A percentile compares a stretch with the other conserved stretches of the same genome.
phyloP scores from a whole-genome alignment of 2,329 filamentous ascomycete genomes.

The Talaromyces piceae region DNA sequence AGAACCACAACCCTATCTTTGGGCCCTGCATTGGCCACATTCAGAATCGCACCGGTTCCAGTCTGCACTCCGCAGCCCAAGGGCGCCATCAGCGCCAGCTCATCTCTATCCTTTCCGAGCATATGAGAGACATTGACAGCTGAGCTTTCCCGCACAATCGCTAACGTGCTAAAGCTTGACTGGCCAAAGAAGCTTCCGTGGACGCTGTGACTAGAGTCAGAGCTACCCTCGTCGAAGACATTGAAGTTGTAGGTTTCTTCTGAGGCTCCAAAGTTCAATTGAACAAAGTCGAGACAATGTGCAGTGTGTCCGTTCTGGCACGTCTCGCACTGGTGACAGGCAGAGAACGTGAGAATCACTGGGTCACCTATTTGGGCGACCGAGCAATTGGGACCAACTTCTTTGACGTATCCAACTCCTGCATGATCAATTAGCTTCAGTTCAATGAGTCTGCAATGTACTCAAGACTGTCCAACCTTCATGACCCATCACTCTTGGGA shows the following conservation, averaged over 20 bases:
- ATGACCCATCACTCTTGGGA: slow-evolving; percentile 2
- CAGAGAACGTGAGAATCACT: slow-evolving; percentile 43
- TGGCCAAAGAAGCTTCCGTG: background rate
- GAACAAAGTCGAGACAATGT: background rate
- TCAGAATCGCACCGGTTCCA: slow-evolving; percentile 35
- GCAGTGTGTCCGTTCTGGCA: slow-evolving; percentile 24
- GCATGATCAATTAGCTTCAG: background rate
- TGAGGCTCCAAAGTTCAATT: background rate
- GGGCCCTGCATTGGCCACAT: slow-evolving; percentile 28
- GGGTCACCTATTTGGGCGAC: slow-evolving; percentile 39
- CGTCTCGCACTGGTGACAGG: slow-evolving; percentile 41
- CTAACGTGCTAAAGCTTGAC: background rate
- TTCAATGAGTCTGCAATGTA: too few species aligned
- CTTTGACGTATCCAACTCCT: slow-evolving; percentile 42
- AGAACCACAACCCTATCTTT: slow-evolving; percentile 36
- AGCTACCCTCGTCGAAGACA: background rate
- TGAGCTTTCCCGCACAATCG: slow-evolving; percentile 35
- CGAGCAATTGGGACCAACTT: slow-evolving; percentile 35
- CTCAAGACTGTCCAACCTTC: background rate
- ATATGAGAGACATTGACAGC: background rate
- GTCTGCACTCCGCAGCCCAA: slow-evolving; percentile 43
- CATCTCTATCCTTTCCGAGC: slow-evolving; percentile 15
- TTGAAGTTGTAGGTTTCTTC: background rate
- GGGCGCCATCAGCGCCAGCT: slow-evolving; percentile 37
- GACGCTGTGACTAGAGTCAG: background rate